A percentile compares a stretch with the other conserved stretches of the same genome.
These are phyloP conservation scores for Xanthoceras sorbifolium DNA, from an alignment of 345 rosid genomes.

Conservation along the genomic window DNA sequence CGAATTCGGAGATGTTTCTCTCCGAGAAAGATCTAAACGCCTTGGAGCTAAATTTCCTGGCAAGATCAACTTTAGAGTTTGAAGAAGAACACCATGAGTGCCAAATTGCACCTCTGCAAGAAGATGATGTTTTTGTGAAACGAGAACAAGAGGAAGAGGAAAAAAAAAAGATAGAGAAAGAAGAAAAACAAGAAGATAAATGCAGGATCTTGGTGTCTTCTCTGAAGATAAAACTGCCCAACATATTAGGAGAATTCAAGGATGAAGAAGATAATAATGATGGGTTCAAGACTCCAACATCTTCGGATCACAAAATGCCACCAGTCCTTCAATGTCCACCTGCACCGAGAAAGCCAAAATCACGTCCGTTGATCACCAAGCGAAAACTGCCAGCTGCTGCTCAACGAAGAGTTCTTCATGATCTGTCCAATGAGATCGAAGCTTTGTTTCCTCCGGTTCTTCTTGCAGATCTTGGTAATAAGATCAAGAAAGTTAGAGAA, in stretches of 20 bases:
- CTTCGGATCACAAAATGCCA: constrained; percentile 44
- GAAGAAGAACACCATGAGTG: constrained; percentile 26
- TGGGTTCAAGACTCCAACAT: constrained; percentile 70
- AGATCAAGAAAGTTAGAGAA: constrained; percentile 59
- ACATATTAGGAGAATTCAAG: constrained; percentile 28
- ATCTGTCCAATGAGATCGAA: constrained; percentile 69
- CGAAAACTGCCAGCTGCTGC: constrained; percentile 32
- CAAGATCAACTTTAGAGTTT: constrained; percentile 35
- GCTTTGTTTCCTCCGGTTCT: constrained; percentile 56
- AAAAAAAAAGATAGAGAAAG: not conserved
- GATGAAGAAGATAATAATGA: constrained; percentile 25
- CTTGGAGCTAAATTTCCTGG: constrained; percentile 46
- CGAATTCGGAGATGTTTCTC: constrained; percentile 43
- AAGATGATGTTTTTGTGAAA: constrained; percentile 10
- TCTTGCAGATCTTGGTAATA: constrained; percentile 54
- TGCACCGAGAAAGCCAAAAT: constrained; percentile 72
- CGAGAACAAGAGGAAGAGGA: constrained; percentile 5
- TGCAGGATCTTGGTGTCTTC: constrained; percentile 26
- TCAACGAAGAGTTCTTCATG: constrained; percentile 41
- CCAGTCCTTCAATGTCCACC: constrained; percentile 48
- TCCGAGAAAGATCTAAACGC: constrained; percentile 45
- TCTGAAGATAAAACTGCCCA: constrained; percentile 41
- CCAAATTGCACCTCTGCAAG: constrained; percentile 28
- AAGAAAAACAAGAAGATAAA: constrained; percentile 30
- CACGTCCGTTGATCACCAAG: constrained; percentile 37